A percentile compares a stretch with the other conserved stretches of the same genome.
Evolutionary conservation across 352 stramenopile species (phyloP).

Genomic region (Blastocystis sp.): DNA sequence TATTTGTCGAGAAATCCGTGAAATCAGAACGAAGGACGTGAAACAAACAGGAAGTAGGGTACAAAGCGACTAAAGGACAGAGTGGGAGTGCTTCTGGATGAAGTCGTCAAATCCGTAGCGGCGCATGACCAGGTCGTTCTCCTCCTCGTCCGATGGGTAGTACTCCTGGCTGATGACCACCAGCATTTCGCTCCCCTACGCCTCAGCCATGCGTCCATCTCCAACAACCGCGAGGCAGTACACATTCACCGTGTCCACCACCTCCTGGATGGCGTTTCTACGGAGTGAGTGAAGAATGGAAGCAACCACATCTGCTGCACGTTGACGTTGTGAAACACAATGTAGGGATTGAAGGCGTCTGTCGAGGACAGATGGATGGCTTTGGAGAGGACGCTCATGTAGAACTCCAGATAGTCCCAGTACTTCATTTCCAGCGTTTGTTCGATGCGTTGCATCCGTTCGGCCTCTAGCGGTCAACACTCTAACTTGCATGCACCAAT

Average conservation of each 20-base stretch:
- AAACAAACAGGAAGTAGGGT: conserved; percentile 21
- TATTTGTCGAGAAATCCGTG: no score
- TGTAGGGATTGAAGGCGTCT: not conserved
- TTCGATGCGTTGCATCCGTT: not conserved
- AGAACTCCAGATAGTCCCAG: conserved; percentile 58
- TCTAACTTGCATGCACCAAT: not conserved
- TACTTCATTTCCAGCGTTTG: conserved; percentile 37
- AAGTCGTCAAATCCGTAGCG: conserved; percentile 2
- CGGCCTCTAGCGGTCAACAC: not conserved
- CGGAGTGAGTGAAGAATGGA: not conserved
- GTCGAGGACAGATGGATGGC: not conserved
- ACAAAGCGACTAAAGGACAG: not conserved
- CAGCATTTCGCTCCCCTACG: conserved; percentile 12
- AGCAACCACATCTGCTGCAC: conserved; percentile 4
- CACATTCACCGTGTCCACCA: not conserved
- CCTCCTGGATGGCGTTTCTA: conserved; percentile 46
- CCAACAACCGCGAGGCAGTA: conserved; percentile 33
- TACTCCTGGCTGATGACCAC: not conserved
- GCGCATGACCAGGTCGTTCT: not conserved
- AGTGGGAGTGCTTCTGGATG: not conserved
- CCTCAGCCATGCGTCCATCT: not conserved
- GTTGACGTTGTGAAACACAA: conserved; percentile 15
- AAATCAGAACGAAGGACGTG: no score
- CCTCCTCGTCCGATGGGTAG: conserved; percentile 33
- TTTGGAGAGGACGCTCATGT: conserved; percentile 29